Percentiles rank a stretch among this genome's conserved stretches.
phyloP scores from a whole-genome alignment of 2,329 filamentous ascomycete species.

The Calonectria pauciramosa region DNA sequence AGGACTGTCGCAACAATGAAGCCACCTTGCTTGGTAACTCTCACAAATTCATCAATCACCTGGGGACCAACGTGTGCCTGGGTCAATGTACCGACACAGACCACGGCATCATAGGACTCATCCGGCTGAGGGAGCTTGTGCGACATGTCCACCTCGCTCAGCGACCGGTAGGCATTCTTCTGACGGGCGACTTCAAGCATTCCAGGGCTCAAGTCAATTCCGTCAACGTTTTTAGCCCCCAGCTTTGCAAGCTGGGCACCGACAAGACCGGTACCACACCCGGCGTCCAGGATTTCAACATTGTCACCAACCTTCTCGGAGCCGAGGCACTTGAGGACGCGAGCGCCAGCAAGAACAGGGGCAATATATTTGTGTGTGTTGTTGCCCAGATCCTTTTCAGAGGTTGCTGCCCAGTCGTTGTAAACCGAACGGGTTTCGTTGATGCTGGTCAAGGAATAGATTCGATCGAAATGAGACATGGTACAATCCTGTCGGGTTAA shows the following conservation, averaged over 20 bases:
- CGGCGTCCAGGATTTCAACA: not conserved
- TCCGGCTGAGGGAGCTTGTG: not conserved
- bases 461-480: not conserved
- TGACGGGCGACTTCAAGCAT: not conserved
- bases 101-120: constrained; percentile 46
- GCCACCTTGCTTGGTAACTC: constrained; percentile 61
- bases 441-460: not conserved
- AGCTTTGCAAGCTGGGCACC: not conserved
- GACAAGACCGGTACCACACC: not conserved
- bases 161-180: not conserved
- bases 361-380: not conserved
- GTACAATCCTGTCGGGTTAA: not conserved
- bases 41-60: constrained; percentile 63
- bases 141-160: not conserved
- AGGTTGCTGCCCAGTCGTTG: not conserved
- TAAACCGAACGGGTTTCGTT: not conserved
- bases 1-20: constrained; percentile 56
- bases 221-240: not conserved
- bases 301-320: not conserved
- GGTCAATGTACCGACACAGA: constrained; percentile 69
- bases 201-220: not conserved
- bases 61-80: constrained; percentile 67
- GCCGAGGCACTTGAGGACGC: not conserved
- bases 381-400: not conserved
- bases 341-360: not conserved